These are phyloP conservation scores for Eutrema salsugineum DNA, from an alignment of 441 rosid genomes.

Conservation along the genomic window DNA sequence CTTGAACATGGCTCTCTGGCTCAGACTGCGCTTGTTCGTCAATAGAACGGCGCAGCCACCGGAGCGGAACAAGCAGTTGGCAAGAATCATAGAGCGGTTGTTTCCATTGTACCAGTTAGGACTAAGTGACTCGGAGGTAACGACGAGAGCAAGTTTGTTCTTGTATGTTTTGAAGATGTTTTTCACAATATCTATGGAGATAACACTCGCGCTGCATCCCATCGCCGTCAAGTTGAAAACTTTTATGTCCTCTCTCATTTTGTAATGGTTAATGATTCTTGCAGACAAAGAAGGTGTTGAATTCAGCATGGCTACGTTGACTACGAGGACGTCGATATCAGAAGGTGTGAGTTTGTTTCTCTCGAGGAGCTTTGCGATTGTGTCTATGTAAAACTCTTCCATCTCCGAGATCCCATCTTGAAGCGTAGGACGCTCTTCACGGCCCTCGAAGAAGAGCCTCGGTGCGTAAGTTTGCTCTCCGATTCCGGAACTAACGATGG, in stretches of 20 bases:
- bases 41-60: conserved; percentile 38
- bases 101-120: conserved; percentile 34
- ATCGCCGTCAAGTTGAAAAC: conserved; percentile 38
- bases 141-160: conserved; percentile 35
- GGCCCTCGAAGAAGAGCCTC: conserved; percentile 39
- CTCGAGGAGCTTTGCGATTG: conserved; percentile 41
- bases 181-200: conserved; percentile 35
- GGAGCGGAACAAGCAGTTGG: conserved; percentile 42
- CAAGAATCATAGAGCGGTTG: conserved; percentile 36
- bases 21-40: conserved; percentile 21
- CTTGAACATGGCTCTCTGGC: conserved; percentile 27
- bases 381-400: conserved; percentile 49
- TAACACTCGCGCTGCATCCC: conserved; percentile 47
- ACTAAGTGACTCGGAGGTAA: conserved; percentile 36
- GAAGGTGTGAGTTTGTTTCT: conserved; percentile 43
- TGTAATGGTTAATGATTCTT: conserved; percentile 38
- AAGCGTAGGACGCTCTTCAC: conserved; percentile 45
- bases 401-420: conserved; percentile 45
- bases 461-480: conserved; percentile 72
- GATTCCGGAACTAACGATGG: conserved; percentile 63
- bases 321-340: conserved; percentile 41
- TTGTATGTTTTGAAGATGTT: conserved; percentile 35
- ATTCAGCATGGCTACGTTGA: conserved; percentile 32
- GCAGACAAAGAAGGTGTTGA: conserved; percentile 40
- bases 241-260: conserved; percentile 36